These are phyloP conservation scores for Carallia pectinifolia DNA, from an alignment of 345 rosid species.

Conservation along the genomic window DNA sequence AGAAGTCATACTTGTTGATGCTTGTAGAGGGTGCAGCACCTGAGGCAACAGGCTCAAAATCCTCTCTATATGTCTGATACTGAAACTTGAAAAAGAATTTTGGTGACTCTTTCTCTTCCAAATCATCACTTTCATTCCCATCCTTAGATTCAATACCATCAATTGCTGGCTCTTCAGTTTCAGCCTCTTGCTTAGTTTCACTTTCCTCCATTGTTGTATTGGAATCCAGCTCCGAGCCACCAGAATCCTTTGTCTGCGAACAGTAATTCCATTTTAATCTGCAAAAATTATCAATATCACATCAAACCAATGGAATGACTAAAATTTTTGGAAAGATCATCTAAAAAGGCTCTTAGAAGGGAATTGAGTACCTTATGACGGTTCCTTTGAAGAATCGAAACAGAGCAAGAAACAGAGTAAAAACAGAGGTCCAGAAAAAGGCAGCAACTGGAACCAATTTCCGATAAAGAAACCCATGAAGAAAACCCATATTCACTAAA, in stretches of 20 bases:
- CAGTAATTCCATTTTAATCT: constrained; percentile 25
- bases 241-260: constrained; percentile 26
- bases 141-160: constrained; percentile 13
- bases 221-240: constrained; percentile 12
- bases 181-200: constrained; percentile 23
- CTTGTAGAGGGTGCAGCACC: constrained; percentile 27
- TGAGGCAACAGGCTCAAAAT: constrained; percentile 14
- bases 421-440: constrained; percentile 45
- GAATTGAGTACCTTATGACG: constrained; percentile 37
- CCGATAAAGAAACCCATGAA: constrained; percentile 20
- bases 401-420: constrained; percentile 42
- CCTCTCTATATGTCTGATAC: constrained; percentile 44
- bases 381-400: constrained; percentile 33
- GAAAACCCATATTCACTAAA: constrained; percentile 36
- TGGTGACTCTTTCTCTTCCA: constrained; percentile 34
- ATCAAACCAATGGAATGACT: background rate
- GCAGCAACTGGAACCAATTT: constrained; percentile 34
- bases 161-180: constrained; percentile 13
- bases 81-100: constrained; percentile 62
- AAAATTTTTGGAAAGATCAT: background rate
- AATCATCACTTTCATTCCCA: constrained; percentile 19
- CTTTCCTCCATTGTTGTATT: constrained; percentile 13
- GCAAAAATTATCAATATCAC: constrained; percentile 8
- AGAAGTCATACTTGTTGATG: constrained; percentile 41
- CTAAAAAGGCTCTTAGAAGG: background rate